Conservation (phyloP, 2,329 filamentous ascomycete genomes). For the Xylariales sp. region DNA sequence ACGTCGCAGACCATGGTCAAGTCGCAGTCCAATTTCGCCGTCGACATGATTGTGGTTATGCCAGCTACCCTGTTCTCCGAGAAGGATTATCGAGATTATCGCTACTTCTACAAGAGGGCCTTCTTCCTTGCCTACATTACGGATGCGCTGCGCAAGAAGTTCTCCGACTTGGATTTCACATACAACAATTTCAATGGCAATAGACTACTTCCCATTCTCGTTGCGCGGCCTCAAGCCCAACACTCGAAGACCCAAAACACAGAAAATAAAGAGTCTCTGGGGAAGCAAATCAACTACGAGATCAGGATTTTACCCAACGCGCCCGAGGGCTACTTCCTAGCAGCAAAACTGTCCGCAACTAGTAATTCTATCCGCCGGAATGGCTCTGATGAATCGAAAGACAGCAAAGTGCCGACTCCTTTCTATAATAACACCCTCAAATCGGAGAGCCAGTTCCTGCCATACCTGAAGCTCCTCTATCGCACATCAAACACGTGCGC, state of each 20-base stretch:
- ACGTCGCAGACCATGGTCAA: slow-evolving; percentile 79
- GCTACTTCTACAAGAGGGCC: slow-evolving; percentile 94
- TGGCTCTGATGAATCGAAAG: slow-evolving; percentile 57
- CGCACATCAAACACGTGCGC: slow-evolving; percentile 75
- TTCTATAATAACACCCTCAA: slow-evolving; percentile 91
- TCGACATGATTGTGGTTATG: slow-evolving; percentile 92
- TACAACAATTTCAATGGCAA: slow-evolving; percentile 80
- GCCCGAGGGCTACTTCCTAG: slow-evolving; percentile 75
- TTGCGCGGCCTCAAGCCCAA: slow-evolving; percentile 53
- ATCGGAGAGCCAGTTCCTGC: slow-evolving; percentile 77
- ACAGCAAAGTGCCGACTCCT: slow-evolving; percentile 68
- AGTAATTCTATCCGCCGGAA: slow-evolving; percentile 76
- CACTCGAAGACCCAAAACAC: slow-evolving; percentile 43
- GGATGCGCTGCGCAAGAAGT: slow-evolving; percentile 71
- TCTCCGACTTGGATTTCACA: slow-evolving; percentile 65
- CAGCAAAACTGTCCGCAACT: slow-evolving; percentile 75
- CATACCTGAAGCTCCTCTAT: slow-evolving; percentile 81
- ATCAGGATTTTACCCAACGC: slow-evolving; percentile 84
- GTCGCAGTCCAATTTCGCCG: slow-evolving; percentile 65
- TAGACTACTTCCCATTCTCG: slow-evolving; percentile 76
- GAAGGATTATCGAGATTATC: slow-evolving; percentile 92
- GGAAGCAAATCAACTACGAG: slow-evolving; percentile 58
- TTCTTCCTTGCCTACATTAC: slow-evolving; percentile 90
- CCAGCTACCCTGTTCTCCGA: slow-evolving; percentile 84
- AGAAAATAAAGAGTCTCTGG: slow-evolving; percentile 34